Conservation (phyloP, 441 rosid genomes). For the Gossypium schwendimanii region DNA sequence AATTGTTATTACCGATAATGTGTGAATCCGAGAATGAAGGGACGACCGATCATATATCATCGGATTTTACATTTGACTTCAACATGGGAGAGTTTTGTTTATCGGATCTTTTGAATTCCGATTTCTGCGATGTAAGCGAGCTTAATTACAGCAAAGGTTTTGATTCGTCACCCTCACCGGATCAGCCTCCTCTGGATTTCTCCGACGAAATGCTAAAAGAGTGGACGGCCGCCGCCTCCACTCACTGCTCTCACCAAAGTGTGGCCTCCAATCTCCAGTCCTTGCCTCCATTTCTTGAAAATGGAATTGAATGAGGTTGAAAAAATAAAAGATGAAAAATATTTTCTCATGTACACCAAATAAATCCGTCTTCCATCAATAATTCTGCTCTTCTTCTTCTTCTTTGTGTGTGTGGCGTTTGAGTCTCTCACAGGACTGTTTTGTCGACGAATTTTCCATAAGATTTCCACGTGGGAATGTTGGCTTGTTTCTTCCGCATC, state of each 20-base stretch:
- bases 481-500: neutral
- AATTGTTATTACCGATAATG: neutral
- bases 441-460: neutral
- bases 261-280: neutral
- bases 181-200: conserved; percentile 11
- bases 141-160: neutral
- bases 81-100: conserved; percentile 22
- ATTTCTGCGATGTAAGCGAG: neutral
- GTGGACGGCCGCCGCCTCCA: neutral
- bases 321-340: neutral
- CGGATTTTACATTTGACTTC: conserved; percentile 23
- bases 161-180: conserved; percentile 1
- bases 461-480: neutral
- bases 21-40: neutral
- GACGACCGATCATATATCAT: neutral
- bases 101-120: conserved; percentile 19
- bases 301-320: neutral
- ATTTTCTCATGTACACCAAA: neutral
- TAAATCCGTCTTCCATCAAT: neutral
- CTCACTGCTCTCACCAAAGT: neutral
- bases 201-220: conserved; percentile 10
- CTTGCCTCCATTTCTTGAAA: neutral
- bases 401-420: neutral
- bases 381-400: neutral
- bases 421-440: neutral